Evolutionary conservation across 1,139 yeast genomes (phyloP).

Genomic region (Hansenula sp.): DNA sequence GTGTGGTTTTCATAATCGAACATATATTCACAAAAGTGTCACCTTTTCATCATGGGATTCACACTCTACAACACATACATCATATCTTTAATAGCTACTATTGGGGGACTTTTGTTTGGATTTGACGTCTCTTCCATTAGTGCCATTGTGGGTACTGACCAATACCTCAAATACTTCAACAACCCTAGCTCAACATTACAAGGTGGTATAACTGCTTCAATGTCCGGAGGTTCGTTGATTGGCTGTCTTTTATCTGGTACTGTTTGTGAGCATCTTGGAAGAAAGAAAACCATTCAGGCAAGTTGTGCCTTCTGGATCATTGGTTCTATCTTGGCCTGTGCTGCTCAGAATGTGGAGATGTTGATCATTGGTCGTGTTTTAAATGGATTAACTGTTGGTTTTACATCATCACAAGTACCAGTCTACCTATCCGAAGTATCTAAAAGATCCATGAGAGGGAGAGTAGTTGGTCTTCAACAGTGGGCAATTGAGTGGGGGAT

Average conservation of each 20-base stretch:
- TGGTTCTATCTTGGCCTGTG: conserved; percentile 26
- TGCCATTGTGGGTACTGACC: conserved; percentile 15
- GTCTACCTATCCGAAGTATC: conserved; percentile 57
- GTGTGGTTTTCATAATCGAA: too few relatives aligned
- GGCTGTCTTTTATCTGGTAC: conserved; percentile 24
- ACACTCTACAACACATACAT: neutral
- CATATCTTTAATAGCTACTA: neutral
- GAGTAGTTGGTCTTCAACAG: conserved; percentile 59
- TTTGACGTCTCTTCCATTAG: neutral
- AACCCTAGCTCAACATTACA: conserved; percentile 33
- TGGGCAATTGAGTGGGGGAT: conserved; percentile 41
- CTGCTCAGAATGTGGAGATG: conserved; percentile 24
- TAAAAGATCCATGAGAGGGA: conserved; percentile 62
- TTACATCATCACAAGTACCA: conserved; percentile 53
- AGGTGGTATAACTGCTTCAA: conserved; percentile 35
- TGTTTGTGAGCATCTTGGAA: conserved; percentile 18
- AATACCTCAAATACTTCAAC: conserved; percentile 39
- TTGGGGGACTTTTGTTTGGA: neutral
- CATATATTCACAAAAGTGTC: neutral
- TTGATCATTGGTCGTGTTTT: conserved; percentile 45
- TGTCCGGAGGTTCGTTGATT: conserved; percentile 32
- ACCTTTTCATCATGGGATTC: neutral
- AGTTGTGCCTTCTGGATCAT: conserved; percentile 24
- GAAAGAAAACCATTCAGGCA: conserved; percentile 19
- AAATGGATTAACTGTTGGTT: conserved; percentile 53